A percentile compares a stretch with the other conserved stretches of the same genome.
Evolutionary conservation across 192 early-diverging fungal genomes (phyloP).

Genomic region (Dissophora globulifera): DNA sequence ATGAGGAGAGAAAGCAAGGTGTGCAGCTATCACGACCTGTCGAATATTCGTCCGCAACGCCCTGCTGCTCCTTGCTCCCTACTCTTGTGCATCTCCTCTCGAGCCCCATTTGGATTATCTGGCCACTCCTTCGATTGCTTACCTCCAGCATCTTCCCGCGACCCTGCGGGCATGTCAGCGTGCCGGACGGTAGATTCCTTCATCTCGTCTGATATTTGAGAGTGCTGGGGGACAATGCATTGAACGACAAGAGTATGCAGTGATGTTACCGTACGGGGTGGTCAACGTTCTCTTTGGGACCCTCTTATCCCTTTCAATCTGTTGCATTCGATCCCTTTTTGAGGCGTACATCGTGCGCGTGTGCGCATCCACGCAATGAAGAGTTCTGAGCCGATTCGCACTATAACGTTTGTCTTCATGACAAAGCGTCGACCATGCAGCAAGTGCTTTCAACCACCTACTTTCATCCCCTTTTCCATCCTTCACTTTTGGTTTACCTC

Average conservation of each 20-base stretch:
- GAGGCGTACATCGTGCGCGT: neutral
- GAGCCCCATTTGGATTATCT: neutral
- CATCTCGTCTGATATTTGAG: no score
- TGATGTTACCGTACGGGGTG: no score
- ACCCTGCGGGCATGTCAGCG: no score
- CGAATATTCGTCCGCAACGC: neutral
- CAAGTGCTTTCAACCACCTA: neutral
- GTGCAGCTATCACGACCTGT: neutral
- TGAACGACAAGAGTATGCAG: no score
- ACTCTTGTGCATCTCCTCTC: neutral
- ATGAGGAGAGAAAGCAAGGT: conserved; percentile 1
- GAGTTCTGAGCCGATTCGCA: neutral
- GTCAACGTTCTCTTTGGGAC: neutral
- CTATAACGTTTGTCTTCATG: neutral
- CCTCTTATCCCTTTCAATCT: neutral
- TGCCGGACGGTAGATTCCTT: no score
- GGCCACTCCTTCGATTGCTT: neutral
- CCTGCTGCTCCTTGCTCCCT: neutral
- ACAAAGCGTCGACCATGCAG: conserved; percentile 27
- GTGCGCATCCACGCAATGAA: neutral
- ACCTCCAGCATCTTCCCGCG: no score
- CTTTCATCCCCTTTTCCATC: neutral
- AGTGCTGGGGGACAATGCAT: no score
- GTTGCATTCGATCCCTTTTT: neutral
- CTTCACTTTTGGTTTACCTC: neutral